Percentiles rank a stretch among this genome's conserved stretches.
Evolutionary conservation across 2,329 filamentous ascomycete genomes (phyloP).

Genomic region (Blastomyces percursus): DNA sequence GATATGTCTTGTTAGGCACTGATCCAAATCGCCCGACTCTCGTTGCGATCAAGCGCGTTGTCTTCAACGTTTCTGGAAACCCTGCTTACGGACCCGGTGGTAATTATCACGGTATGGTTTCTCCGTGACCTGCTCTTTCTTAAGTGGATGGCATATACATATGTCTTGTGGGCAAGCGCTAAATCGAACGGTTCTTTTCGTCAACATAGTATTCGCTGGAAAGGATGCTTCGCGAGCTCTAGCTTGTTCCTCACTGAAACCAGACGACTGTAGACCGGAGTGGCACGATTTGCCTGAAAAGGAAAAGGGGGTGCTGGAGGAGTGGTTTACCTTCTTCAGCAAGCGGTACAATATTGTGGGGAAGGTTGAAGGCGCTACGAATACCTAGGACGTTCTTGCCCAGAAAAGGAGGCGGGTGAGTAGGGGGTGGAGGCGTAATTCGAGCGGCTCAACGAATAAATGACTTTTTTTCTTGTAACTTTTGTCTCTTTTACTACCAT

Average conservation of each 20-base stretch:
- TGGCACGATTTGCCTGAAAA: conserved; percentile 77
- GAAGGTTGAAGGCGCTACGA: conserved; percentile 33
- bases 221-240: conserved; percentile 93
- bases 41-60: conserved; percentile 67
- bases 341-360: conserved; percentile 80
- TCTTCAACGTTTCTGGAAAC: conserved; percentile 91
- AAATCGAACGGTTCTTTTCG: background rate
- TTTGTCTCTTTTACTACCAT: background rate
- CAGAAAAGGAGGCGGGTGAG: too few species aligned
- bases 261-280: conserved; percentile 69
- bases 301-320: conserved; percentile 71
- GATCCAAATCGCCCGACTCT: conserved; percentile 37
- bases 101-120: conserved; percentile 64
- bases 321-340: conserved; percentile 94
- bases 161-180: background rate
- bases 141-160: background rate
- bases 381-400: conserved; percentile 17
- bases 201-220: conserved; percentile 69
- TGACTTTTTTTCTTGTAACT: background rate
- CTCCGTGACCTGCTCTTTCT: background rate
- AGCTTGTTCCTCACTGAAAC: conserved; percentile 73
- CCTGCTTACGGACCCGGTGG: conserved; percentile 72
- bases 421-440: too few species aligned
- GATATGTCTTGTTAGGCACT: conserved; percentile 10
- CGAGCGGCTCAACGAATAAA: background rate